Conservation (phyloP, 1,284 basidiomycete species). For the Cutaneotrichosporon sp. region DNA sequence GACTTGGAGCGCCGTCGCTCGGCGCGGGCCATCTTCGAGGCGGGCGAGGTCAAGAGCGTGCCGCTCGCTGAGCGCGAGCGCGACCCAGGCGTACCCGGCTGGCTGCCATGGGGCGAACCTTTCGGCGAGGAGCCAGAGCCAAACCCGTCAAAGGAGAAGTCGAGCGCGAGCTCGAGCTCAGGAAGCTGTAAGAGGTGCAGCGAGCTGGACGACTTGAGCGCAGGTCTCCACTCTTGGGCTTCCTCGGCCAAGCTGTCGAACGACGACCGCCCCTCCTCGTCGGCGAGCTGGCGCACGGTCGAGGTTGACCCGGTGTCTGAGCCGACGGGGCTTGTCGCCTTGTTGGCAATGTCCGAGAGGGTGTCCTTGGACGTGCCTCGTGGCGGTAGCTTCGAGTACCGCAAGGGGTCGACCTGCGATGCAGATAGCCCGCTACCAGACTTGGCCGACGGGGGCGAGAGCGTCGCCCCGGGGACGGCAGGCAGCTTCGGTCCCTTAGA, state of each 20-base stretch:
- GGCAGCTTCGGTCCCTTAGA: neutral
- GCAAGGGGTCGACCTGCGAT: neutral
- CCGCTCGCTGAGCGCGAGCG: constrained; percentile 7
- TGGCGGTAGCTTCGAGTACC: constrained; percentile 5
- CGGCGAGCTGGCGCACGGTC: constrained; percentile 16
- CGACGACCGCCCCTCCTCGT: neutral
- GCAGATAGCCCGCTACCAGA: neutral
- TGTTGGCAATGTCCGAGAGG: neutral
- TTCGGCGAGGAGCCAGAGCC: constrained; percentile 31
- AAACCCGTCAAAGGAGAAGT: constrained; percentile 39
- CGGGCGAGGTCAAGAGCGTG: constrained; percentile 7
- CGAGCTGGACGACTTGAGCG: constrained; percentile 7
- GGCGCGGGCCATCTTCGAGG: neutral
- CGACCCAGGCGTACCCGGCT: constrained; percentile 8
- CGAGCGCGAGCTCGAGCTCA: constrained; percentile 50
- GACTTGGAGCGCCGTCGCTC: constrained; percentile 25
- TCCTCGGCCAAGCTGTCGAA: neutral
- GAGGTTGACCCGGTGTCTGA: constrained; percentile 21
- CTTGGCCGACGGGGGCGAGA: neutral
- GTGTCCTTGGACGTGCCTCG: constrained; percentile 12
- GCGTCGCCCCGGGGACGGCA: neutral
- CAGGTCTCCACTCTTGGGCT: constrained; percentile 1
- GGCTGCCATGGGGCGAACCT: neutral
- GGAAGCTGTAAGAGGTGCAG: constrained; percentile 44
- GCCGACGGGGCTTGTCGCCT: constrained; percentile 20